These are phyloP conservation scores for Penicillium dipodomyicola DNA, from an alignment of 495 filamentous ascomycete species.

Conservation along the genomic window DNA sequence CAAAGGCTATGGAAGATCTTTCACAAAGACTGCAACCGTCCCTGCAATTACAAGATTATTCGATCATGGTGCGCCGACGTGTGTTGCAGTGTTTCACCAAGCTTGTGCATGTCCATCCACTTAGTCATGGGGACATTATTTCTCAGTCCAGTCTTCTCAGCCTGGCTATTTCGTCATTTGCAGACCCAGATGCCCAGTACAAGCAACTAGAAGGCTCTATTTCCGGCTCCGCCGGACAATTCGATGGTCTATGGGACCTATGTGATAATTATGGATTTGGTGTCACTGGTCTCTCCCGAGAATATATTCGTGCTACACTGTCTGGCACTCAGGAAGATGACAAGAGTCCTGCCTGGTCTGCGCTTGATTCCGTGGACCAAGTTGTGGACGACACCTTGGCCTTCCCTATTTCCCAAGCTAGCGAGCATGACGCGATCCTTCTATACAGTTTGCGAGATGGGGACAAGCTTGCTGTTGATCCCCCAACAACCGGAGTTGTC, in stretches of 20 bases:
- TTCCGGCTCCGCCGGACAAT: slow-evolving; percentile 82
- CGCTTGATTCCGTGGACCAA: slow-evolving; percentile 61
- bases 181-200: slow-evolving; percentile 83
- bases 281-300: slow-evolving; percentile 77
- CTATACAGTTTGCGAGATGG: slow-evolving; percentile 61
- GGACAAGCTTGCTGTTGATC: slow-evolving; percentile 62
- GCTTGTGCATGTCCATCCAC: slow-evolving; percentile 79
- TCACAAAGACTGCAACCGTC: slow-evolving; percentile 80
- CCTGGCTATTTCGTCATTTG: slow-evolving; percentile 87
- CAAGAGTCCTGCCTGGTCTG: slow-evolving; percentile 57
- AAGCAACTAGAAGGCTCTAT: slow-evolving; percentile 89
- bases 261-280: slow-evolving; percentile 94
- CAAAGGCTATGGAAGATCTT: slow-evolving; percentile 86
- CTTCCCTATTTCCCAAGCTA: slow-evolving; percentile 76
- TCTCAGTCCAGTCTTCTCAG: slow-evolving; percentile 91
- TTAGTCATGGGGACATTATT: slow-evolving; percentile 76
- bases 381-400: slow-evolving; percentile 65
- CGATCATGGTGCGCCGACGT: slow-evolving; percentile 87
- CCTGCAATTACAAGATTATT: slow-evolving; percentile 85
- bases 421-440: slow-evolving; percentile 85
- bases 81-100: slow-evolving; percentile 94
- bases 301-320: slow-evolving; percentile 68
- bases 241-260: slow-evolving; percentile 92
- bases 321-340: slow-evolving; percentile 66
- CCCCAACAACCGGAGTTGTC: slow-evolving; percentile 87